Evolutionary conservation across 306 rosid genomes (phyloP).

Genomic region (Malus sylvestris): DNA sequence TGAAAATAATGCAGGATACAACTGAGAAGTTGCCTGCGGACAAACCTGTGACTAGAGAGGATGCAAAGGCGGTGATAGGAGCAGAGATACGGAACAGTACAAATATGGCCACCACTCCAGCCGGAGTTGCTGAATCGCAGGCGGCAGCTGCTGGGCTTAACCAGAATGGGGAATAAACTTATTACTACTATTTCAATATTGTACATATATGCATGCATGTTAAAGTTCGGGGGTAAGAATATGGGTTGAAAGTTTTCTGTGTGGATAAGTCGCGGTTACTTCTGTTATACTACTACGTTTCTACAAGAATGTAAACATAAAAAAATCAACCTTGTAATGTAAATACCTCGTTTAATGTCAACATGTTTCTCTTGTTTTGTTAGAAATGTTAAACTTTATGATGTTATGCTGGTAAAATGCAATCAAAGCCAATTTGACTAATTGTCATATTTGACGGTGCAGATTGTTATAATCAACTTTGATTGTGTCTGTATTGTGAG

Average conservation of each 20-base stretch:
- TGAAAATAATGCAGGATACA: slow-evolving; percentile 28
- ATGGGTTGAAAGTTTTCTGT: background rate
- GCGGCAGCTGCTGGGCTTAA: slow-evolving; percentile 51
- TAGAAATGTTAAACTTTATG: background rate
- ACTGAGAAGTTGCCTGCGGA: slow-evolving; percentile 27
- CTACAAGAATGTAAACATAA: background rate
- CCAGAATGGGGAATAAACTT: slow-evolving; percentile 17
- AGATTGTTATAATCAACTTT: too few relatives aligned
- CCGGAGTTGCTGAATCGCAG: slow-evolving; percentile 53
- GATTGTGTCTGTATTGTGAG: background rate
- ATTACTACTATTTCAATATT: too few relatives aligned
- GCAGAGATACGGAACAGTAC: slow-evolving; percentile 55
- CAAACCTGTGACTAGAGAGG: slow-evolving; percentile 55
- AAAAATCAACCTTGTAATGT: background rate
- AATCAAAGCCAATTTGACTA: too few relatives aligned
- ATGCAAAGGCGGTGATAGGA: slow-evolving; percentile 50
- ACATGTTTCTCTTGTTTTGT: background rate
- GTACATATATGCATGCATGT: background rate
- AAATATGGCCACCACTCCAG: slow-evolving; percentile 48
- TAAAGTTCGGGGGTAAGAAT: background rate
- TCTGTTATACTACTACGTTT: background rate
- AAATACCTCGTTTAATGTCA: background rate
- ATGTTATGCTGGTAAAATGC: too few relatives aligned
- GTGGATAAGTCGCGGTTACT: background rate
- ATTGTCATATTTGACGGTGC: too few relatives aligned